Base-by-base conservation (phyloP, 495 filamentous ascomycete genomes). In the Talaromyces liani region DNA sequence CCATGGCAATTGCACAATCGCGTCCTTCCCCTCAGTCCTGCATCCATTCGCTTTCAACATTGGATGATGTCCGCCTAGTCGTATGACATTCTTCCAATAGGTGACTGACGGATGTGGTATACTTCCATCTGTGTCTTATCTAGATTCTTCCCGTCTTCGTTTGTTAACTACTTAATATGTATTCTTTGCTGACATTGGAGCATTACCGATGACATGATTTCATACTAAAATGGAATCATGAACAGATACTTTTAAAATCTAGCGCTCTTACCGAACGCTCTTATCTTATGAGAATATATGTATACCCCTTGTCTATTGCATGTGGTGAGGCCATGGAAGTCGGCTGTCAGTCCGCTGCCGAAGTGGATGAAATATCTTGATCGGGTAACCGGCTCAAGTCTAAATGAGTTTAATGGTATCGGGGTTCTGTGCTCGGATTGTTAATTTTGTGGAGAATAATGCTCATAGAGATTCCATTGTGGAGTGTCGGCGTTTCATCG, bases 1-100 rank as follows among this genome's bases (percentile, higher is more conserved):
- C 31, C 58, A 39, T 41, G 61, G 10, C 47, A 66, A 68, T 76
- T 61, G 65, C 72, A 55, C 66, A 51, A 67, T 64, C 57, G 29
- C 6, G 5, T 10, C 36, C 14, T 29, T 36, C 58, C 58, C 33
- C 34, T 68, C 24, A 51, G 9, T 49, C 18, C 58, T 8, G 49
- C 25, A 20, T 18, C 51, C 16, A 34, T 67, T 24, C 58, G 36
- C 36, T 34, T 27, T 6, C 56, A 34, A 36, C 29, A 1, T 20
- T 58, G 51, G 12, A 22, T 29, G 18, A 9, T 49, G n/a, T 49
- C 1, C 18, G n/a, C 6, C 16, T 9, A 49, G 45, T 49, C 45
- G 45, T 49, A 49, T 49, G 45, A 49, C 18, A 45, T n/a, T 18
- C 39, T 45, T 45, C 39, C 39, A 45, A 45, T 45, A 45, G 39